Evolutionary conservation across 164 flowering plant genomes (phyloP).

Genomic region (Aristolochia fimbriata): DNA sequence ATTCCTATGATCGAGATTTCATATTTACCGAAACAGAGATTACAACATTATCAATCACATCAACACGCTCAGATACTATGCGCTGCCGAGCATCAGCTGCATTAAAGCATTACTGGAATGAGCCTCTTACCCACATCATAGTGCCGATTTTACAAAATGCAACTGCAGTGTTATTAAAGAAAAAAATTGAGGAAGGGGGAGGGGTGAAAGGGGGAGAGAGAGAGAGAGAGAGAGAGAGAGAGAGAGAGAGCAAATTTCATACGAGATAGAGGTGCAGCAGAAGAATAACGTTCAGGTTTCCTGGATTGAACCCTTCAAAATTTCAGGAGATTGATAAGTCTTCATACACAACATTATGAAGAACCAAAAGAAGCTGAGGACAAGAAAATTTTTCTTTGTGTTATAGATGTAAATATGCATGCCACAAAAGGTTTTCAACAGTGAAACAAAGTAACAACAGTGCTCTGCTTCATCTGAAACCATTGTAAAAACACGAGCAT

Average conservation of each 20-base stretch:
- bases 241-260: neutral
- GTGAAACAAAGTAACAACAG: too few relatives aligned
- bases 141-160: too few relatives aligned
- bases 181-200: too few relatives aligned
- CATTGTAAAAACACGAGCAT: too few relatives aligned
- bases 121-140: too few relatives aligned
- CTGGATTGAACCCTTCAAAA: constrained; percentile 93
- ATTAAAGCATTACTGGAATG: neutral
- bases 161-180: too few relatives aligned
- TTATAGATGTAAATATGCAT: too few relatives aligned
- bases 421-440: too few relatives aligned
- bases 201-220: neutral
- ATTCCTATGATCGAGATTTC: neutral
- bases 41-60: constrained; percentile 73
- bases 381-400: too few relatives aligned
- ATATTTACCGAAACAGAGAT: constrained; percentile 78
- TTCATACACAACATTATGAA: neutral
- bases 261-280: constrained; percentile 98
- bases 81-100: constrained; percentile 96
- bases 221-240: neutral
- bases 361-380: neutral
- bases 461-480: too few relatives aligned
- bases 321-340: constrained; percentile 12
- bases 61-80: constrained; percentile 96
- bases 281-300: constrained; percentile 97